These are phyloP conservation scores for Chaetomiaceae sp. DNA, from an alignment of 2,329 filamentous ascomycete genomes.

Conservation along the genomic window DNA sequence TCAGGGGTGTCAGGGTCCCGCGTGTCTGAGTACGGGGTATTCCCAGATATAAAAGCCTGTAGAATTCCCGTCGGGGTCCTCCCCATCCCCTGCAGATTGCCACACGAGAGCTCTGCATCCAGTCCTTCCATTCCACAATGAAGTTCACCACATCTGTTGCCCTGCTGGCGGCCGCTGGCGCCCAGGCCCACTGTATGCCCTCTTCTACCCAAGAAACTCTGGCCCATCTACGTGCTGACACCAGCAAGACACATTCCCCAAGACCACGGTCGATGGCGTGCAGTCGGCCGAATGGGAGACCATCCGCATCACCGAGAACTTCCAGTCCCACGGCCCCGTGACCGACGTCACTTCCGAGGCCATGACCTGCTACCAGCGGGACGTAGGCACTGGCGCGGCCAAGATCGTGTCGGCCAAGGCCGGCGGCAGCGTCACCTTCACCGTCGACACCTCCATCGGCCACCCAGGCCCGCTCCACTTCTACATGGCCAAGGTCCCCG, in stretches of 20 bases:
- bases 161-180: slow-evolving; percentile 21
- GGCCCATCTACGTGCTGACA: slow-evolving; percentile 6
- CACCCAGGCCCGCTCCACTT: slow-evolving; percentile 38
- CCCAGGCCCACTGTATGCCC: slow-evolving; percentile 25
- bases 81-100: too few species aligned
- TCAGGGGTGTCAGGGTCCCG: too few species aligned
- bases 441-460: slow-evolving; percentile 35
- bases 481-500: slow-evolving; percentile 38
- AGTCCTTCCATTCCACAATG: slow-evolving; percentile 23
- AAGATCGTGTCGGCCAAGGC: slow-evolving; percentile 35
- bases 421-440: slow-evolving; percentile 38
- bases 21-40: too few species aligned
- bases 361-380: slow-evolving; percentile 40
- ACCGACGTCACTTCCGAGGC: slow-evolving; percentile 35
- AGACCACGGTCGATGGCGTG: slow-evolving; percentile 15
- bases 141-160: slow-evolving; percentile 21
- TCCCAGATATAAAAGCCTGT: not conserved
- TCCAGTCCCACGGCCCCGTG: slow-evolving; percentile 39
- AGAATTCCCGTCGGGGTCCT: not conserved
- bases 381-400: slow-evolving; percentile 31
- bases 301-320: slow-evolving; percentile 41
- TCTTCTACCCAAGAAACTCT: not conserved
- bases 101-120: too few species aligned
- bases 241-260: slow-evolving; percentile 26
- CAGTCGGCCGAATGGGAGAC: slow-evolving; percentile 30